A percentile compares a stretch with the other conserved stretches of the same genome.
phyloP scores from a whole-genome alignment of 148 eudicot genomes.

The Rheum nobile region DNA sequence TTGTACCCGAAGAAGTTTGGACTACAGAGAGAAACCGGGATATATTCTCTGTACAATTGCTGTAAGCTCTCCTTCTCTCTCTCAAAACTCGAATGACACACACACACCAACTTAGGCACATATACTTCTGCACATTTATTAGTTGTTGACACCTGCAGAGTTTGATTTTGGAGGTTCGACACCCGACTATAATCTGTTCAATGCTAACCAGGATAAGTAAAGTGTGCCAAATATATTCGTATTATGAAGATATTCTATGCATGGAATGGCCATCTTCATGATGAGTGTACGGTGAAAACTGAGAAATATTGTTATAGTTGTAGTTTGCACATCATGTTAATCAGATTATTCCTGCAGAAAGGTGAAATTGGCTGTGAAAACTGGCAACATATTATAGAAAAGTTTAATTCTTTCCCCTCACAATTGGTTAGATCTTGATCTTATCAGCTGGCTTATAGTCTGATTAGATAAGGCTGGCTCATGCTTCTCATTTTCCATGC shows the following conservation, averaged over 20 bases:
- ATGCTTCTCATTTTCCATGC: not conserved
- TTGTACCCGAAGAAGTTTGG: slow-evolving; percentile 44
- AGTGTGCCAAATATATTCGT: no score
- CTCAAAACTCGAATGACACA: not conserved
- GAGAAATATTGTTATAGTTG: not conserved
- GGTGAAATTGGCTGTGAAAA: not conserved
- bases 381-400: not conserved
- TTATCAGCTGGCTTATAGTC: not conserved
- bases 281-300: not conserved
- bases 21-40: slow-evolving; percentile 84
- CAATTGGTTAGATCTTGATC: not conserved
- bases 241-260: no score
- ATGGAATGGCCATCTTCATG: no score
- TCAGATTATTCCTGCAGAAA: not conserved
- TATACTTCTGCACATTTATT: no score
- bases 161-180: not conserved
- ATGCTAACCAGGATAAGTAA: not conserved
- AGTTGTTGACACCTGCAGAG: not conserved
- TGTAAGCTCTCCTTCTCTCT: slow-evolving; percentile 31
- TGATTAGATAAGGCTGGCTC: not conserved
- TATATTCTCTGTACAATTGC: slow-evolving; percentile 69
- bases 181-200: not conserved
- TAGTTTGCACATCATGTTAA: not conserved
- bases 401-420: not conserved
- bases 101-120: not conserved